These are phyloP conservation scores for Coemansia guatemalensis DNA, from an alignment of 192 early-diverging fungal species.

Conservation along the genomic window DNA sequence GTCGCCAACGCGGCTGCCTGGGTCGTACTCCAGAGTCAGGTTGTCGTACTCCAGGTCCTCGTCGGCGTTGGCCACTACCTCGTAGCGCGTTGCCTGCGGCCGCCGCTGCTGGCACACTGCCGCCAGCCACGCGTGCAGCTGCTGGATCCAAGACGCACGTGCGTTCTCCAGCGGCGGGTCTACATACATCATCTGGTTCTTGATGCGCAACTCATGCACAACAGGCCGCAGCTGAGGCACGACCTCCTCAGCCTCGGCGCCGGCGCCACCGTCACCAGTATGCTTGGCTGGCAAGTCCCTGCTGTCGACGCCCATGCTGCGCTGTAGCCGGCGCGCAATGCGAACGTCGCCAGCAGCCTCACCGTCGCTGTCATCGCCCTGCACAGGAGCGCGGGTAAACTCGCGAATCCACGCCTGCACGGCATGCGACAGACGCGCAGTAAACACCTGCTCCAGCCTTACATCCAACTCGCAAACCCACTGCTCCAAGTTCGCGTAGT, in stretches of 20 bases:
- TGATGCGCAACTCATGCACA: slow-evolving; percentile 85
- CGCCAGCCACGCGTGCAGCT: slow-evolving; percentile 93
- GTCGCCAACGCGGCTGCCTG: slow-evolving; percentile 37
- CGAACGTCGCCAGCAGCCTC: slow-evolving; percentile 14
- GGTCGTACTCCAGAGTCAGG: slow-evolving; percentile 53
- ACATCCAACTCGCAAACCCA: slow-evolving; percentile 86
- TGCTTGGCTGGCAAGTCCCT: background rate
- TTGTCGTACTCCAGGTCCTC: slow-evolving; percentile 64
- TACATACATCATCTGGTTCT: slow-evolving; percentile 95
- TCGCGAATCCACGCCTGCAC: slow-evolving; percentile 72
- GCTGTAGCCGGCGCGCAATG: slow-evolving; percentile 30
- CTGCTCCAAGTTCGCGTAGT: slow-evolving; percentile 88
- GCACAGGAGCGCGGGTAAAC: slow-evolving; percentile 59
- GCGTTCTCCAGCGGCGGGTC: slow-evolving; percentile 96
- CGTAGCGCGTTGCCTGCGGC: slow-evolving; percentile 89
- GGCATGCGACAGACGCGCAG: slow-evolving; percentile 71
- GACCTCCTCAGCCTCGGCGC: slow-evolving; percentile 46
- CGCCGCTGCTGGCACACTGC: slow-evolving; percentile 82
- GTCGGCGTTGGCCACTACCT: slow-evolving; percentile 65
- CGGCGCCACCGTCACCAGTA: slow-evolving; percentile 29
- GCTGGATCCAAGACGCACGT: slow-evolving; percentile 79
- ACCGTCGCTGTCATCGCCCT: slow-evolving; percentile 49
- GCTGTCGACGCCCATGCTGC: slow-evolving; percentile 28
- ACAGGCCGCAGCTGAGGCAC: slow-evolving; percentile 67
- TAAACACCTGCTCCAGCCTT: slow-evolving; percentile 75